Percentiles rank a stretch among this genome's conserved stretches.
Evolutionary conservation across 768 basidiomycete species (phyloP).

Genomic region (Phallus indusiatus): DNA sequence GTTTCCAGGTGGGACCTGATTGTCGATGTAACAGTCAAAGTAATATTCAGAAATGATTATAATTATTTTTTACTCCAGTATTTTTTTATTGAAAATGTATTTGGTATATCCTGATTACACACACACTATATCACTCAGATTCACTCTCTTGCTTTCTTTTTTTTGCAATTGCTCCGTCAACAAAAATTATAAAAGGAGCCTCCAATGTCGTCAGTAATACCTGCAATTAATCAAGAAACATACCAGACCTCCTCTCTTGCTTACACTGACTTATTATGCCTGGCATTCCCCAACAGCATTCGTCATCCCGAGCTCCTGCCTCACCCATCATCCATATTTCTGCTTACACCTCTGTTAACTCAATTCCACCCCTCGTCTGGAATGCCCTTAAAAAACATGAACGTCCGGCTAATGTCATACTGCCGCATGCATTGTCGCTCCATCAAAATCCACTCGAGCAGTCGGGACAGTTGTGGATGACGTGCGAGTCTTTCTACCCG

Average conservation of each 20-base stretch:
- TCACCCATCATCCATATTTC: constrained; percentile 1
- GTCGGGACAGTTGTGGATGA: constrained; percentile 34
- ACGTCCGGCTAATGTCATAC: constrained; percentile 39
- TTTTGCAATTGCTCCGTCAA: background rate
- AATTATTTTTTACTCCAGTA: too few species aligned
- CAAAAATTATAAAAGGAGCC: background rate
- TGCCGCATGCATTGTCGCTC: constrained; percentile 40
- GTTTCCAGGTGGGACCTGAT: background rate
- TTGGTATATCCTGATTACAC: background rate
- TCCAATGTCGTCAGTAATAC: background rate
- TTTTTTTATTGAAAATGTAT: background rate
- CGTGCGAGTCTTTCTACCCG: constrained; percentile 19
- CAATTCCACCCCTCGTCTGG: constrained; percentile 28
- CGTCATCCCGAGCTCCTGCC: background rate
- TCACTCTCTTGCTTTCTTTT: background rate
- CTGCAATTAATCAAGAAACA: background rate
- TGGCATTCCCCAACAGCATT: background rate
- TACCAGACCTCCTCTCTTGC: background rate
- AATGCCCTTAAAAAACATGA: constrained; percentile 27
- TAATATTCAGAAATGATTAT: too few species aligned
- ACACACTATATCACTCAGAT: background rate
- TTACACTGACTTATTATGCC: constrained; percentile 1
- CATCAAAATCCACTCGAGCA: constrained; percentile 5
- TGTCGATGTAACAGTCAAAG: background rate
- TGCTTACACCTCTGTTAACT: background rate